These are phyloP conservation scores for Fraxinus nigra DNA, from an alignment of 305 asterid genomes.

Conservation along the genomic window DNA sequence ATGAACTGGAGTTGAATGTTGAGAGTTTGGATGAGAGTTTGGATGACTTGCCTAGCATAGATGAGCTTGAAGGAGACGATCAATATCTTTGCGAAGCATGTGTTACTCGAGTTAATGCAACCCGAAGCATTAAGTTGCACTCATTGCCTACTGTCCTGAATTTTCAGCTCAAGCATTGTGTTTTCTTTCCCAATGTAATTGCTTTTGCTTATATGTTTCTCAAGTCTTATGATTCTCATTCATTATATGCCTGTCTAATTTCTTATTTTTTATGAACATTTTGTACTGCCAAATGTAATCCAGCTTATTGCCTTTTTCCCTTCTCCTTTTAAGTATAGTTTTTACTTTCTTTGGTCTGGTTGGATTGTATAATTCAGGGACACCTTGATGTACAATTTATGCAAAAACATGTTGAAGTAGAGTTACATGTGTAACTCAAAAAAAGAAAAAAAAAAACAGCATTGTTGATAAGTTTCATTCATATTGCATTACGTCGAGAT, in stretches of 20 bases:
- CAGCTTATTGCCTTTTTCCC: background rate
- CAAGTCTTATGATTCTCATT: background rate
- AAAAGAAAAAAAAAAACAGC: too few relatives aligned
- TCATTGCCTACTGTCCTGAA: slow-evolving; percentile 84
- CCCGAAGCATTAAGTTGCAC: slow-evolving; percentile 91
- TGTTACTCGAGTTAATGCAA: slow-evolving; percentile 86
- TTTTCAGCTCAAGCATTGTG: slow-evolving; percentile 96
- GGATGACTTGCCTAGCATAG: slow-evolving; percentile 82
- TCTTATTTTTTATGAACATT: background rate
- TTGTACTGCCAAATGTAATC: background rate
- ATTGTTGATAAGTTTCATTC: too few relatives aligned
- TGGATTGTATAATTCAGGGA: background rate
- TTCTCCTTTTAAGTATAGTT: background rate
- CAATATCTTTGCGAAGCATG: slow-evolving; percentile 85
- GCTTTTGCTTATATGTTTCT: background rate
- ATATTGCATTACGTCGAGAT: too few relatives aligned
- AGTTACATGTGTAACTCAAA: too few relatives aligned
- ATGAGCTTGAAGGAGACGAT: slow-evolving; percentile 95
- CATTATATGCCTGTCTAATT: background rate
- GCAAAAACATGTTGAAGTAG: too few relatives aligned
- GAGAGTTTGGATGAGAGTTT: slow-evolving; percentile 81
- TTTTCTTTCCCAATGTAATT: slow-evolving; percentile 93
- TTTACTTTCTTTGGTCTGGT: slow-evolving; percentile 8
- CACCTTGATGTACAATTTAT: too few relatives aligned
- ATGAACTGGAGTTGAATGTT: slow-evolving; percentile 91